Evolutionary conservation across 1,139 yeast genomes (phyloP), one percentile per base, ranked within the genome.

Genomic region (Kodamaea sp.): DNA sequence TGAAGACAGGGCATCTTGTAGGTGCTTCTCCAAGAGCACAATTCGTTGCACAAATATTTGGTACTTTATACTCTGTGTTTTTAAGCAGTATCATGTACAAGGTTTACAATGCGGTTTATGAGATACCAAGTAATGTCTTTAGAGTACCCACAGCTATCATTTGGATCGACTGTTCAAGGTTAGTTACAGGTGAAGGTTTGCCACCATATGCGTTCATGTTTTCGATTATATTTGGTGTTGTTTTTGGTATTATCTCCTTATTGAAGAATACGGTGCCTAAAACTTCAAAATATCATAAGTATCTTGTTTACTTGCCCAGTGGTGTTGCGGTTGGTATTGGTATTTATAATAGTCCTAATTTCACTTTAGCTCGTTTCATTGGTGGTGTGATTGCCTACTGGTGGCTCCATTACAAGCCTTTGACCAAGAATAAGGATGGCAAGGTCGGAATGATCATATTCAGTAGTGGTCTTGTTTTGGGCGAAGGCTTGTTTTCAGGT

Each of bases 301-400:
- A 71, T 53, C 55, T 81, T 41, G 63, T 67, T 1, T 86, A 78
- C 66, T 57, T 89, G 25, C 98, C 98, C 1, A 83, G 88, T 31
- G 98, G 98, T 7, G 95, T 92, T 11, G 97, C 98, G 0, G 96
- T 89, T 8, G 98, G 98, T 1, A 84, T 92, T 43, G 98, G 98
- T 15, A 87, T 92, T 45, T 92, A 92, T 58, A 92, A 92, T 57
- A 76, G 94, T 0, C 97, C 97, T 2, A 84, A 89, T 36, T 92
- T 92, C 62, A 92, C 98, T 0, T 70, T 92, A 31, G 97, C 97
- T 1, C 72, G 98, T 52, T 90, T 92, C 54, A 48, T 88, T 24
- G 98, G 98, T 9, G 98, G 98, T 1, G 54, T 84, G n/a, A 60
- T 82, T 31, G 78, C 92, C 1, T 78, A 73, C 49, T 51, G 67